These are phyloP conservation scores for Aspergillus thermomutatus DNA, from an alignment of 2,329 filamentous ascomycete species.

Conservation along the genomic window DNA sequence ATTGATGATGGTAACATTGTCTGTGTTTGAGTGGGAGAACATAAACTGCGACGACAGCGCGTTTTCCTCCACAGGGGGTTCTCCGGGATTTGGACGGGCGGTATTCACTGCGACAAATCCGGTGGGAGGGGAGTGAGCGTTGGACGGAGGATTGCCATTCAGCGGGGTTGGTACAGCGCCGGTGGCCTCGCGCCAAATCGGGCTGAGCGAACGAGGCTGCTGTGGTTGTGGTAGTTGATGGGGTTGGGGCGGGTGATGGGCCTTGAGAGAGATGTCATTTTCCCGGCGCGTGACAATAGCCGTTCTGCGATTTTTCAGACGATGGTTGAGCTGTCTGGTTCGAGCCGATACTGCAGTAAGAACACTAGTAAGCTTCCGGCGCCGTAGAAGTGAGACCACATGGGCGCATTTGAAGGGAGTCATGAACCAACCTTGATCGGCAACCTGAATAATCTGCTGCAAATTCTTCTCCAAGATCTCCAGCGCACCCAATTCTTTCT, in stretches of 20 bases:
- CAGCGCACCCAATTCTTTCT: slow-evolving; percentile 76
- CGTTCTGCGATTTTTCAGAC: slow-evolving; percentile 68
- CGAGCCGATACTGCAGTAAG: slow-evolving; percentile 57
- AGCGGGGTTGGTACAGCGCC: slow-evolving; percentile 21
- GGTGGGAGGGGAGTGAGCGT: slow-evolving; percentile 44
- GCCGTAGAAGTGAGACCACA: neutral
- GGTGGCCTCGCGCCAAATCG: slow-evolving; percentile 37
- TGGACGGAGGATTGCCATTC: slow-evolving; percentile 28
- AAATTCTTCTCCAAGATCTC: slow-evolving; percentile 80
- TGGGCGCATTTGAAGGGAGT: neutral
- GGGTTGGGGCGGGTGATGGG: slow-evolving; percentile 21
- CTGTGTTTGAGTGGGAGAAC: slow-evolving; percentile 41
- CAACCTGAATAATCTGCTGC: slow-evolving; percentile 71
- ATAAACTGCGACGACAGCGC: slow-evolving; percentile 34
- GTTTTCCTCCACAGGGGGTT: slow-evolving; percentile 30
- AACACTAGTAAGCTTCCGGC: neutral
- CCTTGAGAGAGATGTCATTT: slow-evolving; percentile 33
- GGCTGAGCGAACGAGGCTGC: slow-evolving; percentile 32
- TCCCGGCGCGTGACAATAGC: slow-evolving; percentile 67
- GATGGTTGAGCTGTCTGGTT: slow-evolving; percentile 76
- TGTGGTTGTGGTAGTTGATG: slow-evolving; percentile 6
- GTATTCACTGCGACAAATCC: slow-evolving; percentile 61
- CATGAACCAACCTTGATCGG: slow-evolving; percentile 62
- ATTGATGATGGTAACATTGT: slow-evolving; percentile 49
- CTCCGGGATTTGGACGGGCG: slow-evolving; percentile 40